Base-by-base conservation (phyloP, 2,329 filamentous ascomycete species). In the Ploettnerulaceae sp. region DNA sequence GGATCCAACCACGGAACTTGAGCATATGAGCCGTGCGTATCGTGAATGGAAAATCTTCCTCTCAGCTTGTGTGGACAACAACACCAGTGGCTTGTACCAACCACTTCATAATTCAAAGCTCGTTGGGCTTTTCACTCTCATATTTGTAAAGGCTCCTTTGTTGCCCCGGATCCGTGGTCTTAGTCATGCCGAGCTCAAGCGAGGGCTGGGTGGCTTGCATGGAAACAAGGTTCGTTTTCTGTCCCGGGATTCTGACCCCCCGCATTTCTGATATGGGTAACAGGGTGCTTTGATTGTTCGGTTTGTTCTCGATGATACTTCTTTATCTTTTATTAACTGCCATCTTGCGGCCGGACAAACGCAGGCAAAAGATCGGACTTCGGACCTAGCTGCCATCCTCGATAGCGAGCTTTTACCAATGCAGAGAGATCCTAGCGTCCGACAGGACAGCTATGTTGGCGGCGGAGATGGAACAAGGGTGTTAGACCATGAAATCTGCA, bases 391-490 rank as follows among this genome's bases (percentile, higher is more conserved):
- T 0, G 84, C 83, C 3, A 97, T 98, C 48, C 77, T 98, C 21
- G 91, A 97, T 64, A 76, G 83, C 2, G 74, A 77, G 15, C 73
- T 86, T 5, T 73, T 98, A n/a, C 85, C 88, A 0, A 66, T 74
- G 0, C 86, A 93, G 63, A 74, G 75, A 33, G 86, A 90, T 55
- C 70, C 80, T 0, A 74, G 71, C 3, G 72, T 77, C 4, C 79
- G 89, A 5, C 75, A 86, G 28, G 87, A 95, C 64, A 85, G 81
- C 53, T 98, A 84, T 62, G 78, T 89, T 5, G 87, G 89, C 20
- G 93, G 93, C n/a, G 93, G 93, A 34, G 93, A 98, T 63, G 93
- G 93, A 5, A 84, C 82, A 31, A 89, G 96, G 84, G 87, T 98
- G 48, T 74, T 97, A 48, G 93, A 98, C 62, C 93, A 98, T 62